Percentiles rank a stretch among this genome's conserved stretches.
phyloP scores from a whole-genome alignment of 2,329 filamentous ascomycete genomes.

The Colletotrichum sp. region DNA sequence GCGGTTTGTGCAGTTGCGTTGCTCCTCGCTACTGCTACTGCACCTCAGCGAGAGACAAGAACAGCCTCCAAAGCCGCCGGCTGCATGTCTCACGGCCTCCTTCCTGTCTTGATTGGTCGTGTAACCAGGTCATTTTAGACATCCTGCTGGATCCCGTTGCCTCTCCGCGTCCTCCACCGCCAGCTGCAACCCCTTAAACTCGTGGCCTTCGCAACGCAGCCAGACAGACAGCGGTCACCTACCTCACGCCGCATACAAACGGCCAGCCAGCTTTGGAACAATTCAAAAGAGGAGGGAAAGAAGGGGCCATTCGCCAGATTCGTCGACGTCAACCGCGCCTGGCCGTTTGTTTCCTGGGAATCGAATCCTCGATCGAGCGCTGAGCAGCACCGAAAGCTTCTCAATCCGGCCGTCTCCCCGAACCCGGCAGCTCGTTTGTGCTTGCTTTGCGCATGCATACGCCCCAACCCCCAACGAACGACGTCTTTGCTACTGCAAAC shows the following conservation, averaged over 20 bases:
- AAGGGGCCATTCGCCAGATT: not conserved
- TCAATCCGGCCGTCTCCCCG: conserved; percentile 3
- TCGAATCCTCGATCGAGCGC: not conserved
- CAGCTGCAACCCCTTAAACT: conserved; percentile 19
- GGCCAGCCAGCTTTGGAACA: not conserved
- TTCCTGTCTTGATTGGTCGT: conserved; percentile 3
- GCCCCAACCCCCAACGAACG: not conserved
- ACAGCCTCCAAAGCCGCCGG: not conserved
- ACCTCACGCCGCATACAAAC: not conserved
- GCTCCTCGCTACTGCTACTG: not conserved
- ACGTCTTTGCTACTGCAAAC: conserved; percentile 13
- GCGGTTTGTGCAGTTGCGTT: not conserved
- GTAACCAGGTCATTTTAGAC: conserved; percentile 4
- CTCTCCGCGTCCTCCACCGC: not conserved
- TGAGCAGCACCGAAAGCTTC: not conserved
- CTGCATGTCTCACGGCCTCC: conserved; percentile 10
- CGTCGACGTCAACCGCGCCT: not conserved
- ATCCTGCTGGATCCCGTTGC: not conserved
- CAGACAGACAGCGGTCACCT: not conserved
- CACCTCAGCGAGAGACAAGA: conserved; percentile 20
- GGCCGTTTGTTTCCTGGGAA: not conserved
- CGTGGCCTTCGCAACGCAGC: not conserved
- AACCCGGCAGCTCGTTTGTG: conserved; percentile 8
- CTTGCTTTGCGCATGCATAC: conserved; percentile 8
- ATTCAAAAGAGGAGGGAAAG: conserved; percentile 9